Base-by-base conservation (phyloP, 331 rosid genomes). In the Spiraea crenata region DNA sequence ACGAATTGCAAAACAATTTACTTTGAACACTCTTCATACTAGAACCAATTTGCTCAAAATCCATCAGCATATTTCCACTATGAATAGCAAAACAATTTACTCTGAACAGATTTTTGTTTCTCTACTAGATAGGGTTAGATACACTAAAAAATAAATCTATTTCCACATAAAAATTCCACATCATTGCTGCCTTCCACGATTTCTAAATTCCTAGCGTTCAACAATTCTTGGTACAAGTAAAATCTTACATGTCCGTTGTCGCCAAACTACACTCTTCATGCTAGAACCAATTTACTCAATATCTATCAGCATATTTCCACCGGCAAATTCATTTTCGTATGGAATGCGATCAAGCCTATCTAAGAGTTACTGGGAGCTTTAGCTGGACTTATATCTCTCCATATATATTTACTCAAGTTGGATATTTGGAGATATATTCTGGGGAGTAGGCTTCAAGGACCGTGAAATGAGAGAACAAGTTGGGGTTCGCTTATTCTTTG, bases 351-450 rank as follows among this genome's bases (percentile, higher is more conserved):
- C 67, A 42, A 19, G 51, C 35, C 73, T 45, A 56, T 17, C 54
- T 40, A 8, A 34, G 46, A 57, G 40, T 51, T 20, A 39, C 45
- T 38, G 6, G 9, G 37, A 71, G 63, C 34, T 59, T 16, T 63
- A 57, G 55, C 67, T 63, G 17, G 68, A 48, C 11, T 9, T 57
- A 48, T 37, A 35, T 20, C n/a, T 40, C 46, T 60, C 57, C 8
- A 60, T 31, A 64, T 25, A 25, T 25, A 25, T 67, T 68, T 71
- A 55, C 65, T 69, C 79, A n/a, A 67, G 79, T 76, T 82, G 89
- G 85, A 93, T 88, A 73, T 90, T 90, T 80, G 97, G 96, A 63
- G 97, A 88, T 39, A 74, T 77, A 71, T 90, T 90, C 87, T 93
- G 92, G 31, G 64, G 87, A 76, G 80, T 63, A 38, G 77, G 69